Evolutionary conservation across 768 basidiomycete species (phyloP), one percentile per base, ranked within the genome.

Genomic region (Russula earlei): DNA sequence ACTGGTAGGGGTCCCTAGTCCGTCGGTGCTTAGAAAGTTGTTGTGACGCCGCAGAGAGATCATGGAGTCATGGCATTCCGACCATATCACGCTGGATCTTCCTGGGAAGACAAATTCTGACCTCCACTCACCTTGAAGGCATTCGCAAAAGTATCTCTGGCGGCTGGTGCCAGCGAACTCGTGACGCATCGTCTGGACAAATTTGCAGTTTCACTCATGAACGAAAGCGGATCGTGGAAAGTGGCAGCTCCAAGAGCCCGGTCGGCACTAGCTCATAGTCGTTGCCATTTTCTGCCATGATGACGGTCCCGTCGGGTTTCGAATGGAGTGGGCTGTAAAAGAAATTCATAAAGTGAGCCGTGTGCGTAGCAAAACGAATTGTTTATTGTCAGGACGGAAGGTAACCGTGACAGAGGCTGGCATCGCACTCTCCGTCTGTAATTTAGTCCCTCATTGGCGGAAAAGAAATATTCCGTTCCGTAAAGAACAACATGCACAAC

Each of bases 21-120:
- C 22, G 25, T 46, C 20, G 20, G 2, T 20, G n/a, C 8, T n/a
- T n/a, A 14, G 10, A 12, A 19, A 2, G 11, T 46, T 38, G 43
- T 41, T 14, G 31, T 52, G 22, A 52, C 20, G 29, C 22, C 9
- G 33, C 9, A 31, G 17, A n/a, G 10, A 17, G 47, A 25, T 53
- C 2, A n/a, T 54, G 56, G 91, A 92, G 67, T 80, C 83, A 2
- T 87, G 87, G 62, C 83, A 84, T 9, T 82, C 83, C 61, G 87
- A 89, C 59, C 71, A 85, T 41, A 79, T 75, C 22, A 85, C 83
- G 3, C 67, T 87, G 47, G 80, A 76, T 6, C 76, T 91, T 24
- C 88, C 89, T 20, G 85, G 85, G 17, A 75, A 82, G 29, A 85
- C 83, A 15, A 83, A 91, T n/a, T n/a, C n/a, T n/a, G n/a, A n/a